phyloP scores from a whole-genome alignment of 1,284 basidiomycete species.

The Coriolopsis trogii region DNA sequence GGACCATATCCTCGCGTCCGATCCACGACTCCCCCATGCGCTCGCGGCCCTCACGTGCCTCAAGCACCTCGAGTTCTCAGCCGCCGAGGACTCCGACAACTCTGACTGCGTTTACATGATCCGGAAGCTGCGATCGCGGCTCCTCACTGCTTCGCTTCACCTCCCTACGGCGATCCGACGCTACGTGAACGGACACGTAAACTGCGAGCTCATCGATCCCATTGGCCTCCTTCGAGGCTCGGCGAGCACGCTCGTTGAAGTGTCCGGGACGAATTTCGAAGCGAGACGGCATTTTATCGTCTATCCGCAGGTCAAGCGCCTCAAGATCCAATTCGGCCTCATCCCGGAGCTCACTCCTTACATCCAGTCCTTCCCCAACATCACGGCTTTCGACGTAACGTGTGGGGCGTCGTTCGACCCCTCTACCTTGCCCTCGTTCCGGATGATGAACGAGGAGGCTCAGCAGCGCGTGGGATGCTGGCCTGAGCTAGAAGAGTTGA shows the following conservation, averaged over 20 bases:
- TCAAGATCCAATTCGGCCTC: background rate
- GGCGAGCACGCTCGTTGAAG: background rate
- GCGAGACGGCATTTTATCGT: background rate
- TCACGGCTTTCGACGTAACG: background rate
- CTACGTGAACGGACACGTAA: background rate
- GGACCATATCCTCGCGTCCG: constrained; percentile 2
- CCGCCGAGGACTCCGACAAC: background rate
- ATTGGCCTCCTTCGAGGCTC: constrained; percentile 1
- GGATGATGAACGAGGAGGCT: background rate
- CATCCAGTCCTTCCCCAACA: constrained; percentile 6
- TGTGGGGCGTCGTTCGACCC: background rate
- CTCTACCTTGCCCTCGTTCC: background rate
- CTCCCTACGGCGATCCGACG: background rate
- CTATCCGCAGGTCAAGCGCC: constrained; percentile 1
- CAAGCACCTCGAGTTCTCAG: constrained; percentile 5
- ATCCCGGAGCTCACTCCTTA: constrained; percentile 1
- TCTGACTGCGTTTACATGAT: constrained; percentile 3
- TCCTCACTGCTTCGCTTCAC: background rate
- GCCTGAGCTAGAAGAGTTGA: background rate
- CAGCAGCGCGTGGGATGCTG: background rate
- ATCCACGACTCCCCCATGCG: constrained; percentile 2
- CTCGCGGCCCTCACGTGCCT: constrained; percentile 4
- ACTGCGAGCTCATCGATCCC: constrained; percentile 1
- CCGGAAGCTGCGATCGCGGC: constrained; percentile 1
- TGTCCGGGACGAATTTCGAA: constrained; percentile 1